Percentiles rank a stretch among this genome's conserved stretches.
Conservation (phyloP, 441 rosid species). For the Populus hybrid region DNA sequence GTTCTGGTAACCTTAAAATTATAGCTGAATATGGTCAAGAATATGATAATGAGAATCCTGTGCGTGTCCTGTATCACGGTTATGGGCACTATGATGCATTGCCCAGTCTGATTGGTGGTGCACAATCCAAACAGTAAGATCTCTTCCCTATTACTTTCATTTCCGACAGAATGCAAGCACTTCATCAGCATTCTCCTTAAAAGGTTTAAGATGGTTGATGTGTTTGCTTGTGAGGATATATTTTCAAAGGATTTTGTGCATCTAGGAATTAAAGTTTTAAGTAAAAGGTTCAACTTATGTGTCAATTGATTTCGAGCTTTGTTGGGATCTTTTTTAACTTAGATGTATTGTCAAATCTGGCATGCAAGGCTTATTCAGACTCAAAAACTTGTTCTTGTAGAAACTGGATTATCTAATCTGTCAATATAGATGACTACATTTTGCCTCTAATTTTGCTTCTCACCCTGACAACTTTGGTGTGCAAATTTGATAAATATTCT, state of each 20-base stretch:
- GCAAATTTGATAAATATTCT: background rate
- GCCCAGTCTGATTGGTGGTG: conserved; percentile 24
- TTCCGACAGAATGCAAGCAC: background rate
- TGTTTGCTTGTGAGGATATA: background rate
- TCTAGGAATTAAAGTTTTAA: background rate
- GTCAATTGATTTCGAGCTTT: background rate
- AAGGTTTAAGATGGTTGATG: background rate
- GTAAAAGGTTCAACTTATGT: background rate
- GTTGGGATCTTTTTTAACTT: background rate
- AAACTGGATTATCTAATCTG: background rate
- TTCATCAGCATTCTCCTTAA: background rate
- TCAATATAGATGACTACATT: background rate
- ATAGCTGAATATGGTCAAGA: conserved; percentile 74
- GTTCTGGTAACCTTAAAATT: conserved; percentile 35
- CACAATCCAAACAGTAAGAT: conserved; percentile 44
- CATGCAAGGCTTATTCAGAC: background rate
- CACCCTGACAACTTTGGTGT: background rate
- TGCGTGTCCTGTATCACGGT: conserved; percentile 59
- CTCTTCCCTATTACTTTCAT: background rate
- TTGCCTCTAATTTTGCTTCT: background rate
- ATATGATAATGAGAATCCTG: conserved; percentile 50
- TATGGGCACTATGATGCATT: conserved; percentile 69
- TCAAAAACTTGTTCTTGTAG: background rate
- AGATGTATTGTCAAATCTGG: background rate
- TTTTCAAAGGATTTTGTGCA: background rate